Conservation (phyloP, 1,284 basidiomycete genomes). For the Cutaneotrichosporon sp. region DNA sequence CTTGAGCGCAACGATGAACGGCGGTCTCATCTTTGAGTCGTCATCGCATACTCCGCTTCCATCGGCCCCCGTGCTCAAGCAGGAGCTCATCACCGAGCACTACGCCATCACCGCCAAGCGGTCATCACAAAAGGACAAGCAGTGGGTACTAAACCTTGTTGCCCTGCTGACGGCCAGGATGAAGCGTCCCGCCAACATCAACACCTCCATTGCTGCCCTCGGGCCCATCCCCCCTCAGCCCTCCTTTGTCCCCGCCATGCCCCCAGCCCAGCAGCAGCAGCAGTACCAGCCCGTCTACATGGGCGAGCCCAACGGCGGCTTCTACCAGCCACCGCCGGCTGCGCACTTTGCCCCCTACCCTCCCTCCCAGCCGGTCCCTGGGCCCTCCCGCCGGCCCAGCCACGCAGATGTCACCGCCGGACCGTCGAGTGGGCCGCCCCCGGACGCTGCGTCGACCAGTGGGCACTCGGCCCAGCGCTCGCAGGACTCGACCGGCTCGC, state of each 20-base stretch:
- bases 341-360: constrained; percentile 6
- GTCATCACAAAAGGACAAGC: constrained; percentile 25
- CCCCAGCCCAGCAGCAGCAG: constrained; percentile 1
- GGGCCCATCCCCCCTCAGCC: constrained; percentile 7
- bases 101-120: constrained; percentile 28
- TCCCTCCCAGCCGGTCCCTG: constrained; percentile 8
- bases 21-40: constrained; percentile 28
- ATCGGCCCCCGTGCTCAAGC: constrained; percentile 26
- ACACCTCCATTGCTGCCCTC: constrained; percentile 12
- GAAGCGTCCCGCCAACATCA: constrained; percentile 20
- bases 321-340: constrained; percentile 3
- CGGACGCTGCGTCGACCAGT: not conserved
- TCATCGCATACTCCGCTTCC: constrained; percentile 19
- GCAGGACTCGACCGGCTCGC: constrained; percentile 16
- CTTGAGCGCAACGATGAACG: constrained; percentile 23
- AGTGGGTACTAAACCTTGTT: constrained; percentile 7
- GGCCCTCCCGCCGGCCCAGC: constrained; percentile 15
- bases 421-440: not conserved
- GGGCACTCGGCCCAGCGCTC: constrained; percentile 8
- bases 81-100: constrained; percentile 30
- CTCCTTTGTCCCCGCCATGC: not conserved
- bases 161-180: constrained; percentile 16
- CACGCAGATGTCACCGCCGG: constrained; percentile 1
- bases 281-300: constrained; percentile 10
- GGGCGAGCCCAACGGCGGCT: not conserved